Evolutionary conservation across 169 alveolate species (phyloP).

Genomic region (Cyclospora cayetanensis): DNA sequence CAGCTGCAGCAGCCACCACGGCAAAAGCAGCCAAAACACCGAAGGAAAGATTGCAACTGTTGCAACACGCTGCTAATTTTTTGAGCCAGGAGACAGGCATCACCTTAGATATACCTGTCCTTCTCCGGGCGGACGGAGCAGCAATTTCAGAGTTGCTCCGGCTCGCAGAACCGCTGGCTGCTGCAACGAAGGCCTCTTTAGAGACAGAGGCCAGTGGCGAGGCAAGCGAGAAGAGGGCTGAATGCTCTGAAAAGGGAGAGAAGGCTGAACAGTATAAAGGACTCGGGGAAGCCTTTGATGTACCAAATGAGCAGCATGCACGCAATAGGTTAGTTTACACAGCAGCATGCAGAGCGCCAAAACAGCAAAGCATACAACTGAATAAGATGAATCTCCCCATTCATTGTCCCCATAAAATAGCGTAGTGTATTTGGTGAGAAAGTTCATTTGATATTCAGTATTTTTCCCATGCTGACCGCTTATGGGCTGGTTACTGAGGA

Average conservation of each 20-base stretch:
- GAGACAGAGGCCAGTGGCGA: not conserved
- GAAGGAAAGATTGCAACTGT: not conserved
- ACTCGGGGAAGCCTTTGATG: too few relatives aligned
- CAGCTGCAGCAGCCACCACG: not conserved
- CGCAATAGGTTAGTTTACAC: too few relatives aligned
- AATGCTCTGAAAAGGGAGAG: not conserved
- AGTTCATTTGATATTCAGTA: too few relatives aligned
- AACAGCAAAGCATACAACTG: too few relatives aligned
- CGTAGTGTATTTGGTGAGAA: too few relatives aligned
- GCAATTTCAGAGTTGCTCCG: slow-evolving; percentile 37
- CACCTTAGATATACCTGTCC: not conserved
- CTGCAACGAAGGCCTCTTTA: not conserved
- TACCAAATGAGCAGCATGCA: too few relatives aligned
- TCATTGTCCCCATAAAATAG: too few relatives aligned
- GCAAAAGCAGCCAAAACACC: slow-evolving; percentile 2
- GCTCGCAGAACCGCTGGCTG: slow-evolving; percentile 26
- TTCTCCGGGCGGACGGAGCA: slow-evolving; percentile 34
- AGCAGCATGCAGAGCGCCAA: too few relatives aligned
- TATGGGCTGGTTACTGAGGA: too few relatives aligned
- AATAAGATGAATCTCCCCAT: too few relatives aligned
- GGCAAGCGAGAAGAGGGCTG: not conserved
- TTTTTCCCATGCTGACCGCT: too few relatives aligned
- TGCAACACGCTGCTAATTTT: not conserved
- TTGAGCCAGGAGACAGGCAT: slow-evolving; percentile 43
- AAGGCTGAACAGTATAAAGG: not conserved